phyloP scores from a whole-genome alignment of 371 early-diverging fungal genomes.

The Phascolomyces articulosus region DNA sequence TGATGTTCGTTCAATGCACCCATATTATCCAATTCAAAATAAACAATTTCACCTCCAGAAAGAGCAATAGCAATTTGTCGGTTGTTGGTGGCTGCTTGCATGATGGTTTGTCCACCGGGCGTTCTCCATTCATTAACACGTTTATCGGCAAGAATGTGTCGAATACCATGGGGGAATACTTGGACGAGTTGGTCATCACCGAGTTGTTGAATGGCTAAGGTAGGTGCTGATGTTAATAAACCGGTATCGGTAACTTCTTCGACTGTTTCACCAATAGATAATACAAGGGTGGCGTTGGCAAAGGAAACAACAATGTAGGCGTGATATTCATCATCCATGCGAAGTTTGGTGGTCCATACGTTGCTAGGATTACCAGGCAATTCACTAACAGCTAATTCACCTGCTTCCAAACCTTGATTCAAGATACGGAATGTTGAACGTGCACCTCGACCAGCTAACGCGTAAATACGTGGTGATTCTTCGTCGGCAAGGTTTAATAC shows the following conservation, averaged over 20 bases:
- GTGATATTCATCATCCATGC: slow-evolving; percentile 69
- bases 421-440: slow-evolving; percentile 85
- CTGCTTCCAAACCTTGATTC: slow-evolving; percentile 91
- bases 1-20: slow-evolving; percentile 90
- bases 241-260: slow-evolving; percentile 94
- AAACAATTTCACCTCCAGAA: slow-evolving; percentile 84
- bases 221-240: slow-evolving; percentile 79
- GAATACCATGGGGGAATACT: slow-evolving; percentile 84
- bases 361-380: slow-evolving; percentile 94
- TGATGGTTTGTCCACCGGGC: slow-evolving; percentile 74
- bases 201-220: slow-evolving; percentile 83
- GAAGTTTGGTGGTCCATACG: slow-evolving; percentile 91
- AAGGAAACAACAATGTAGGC: slow-evolving; percentile 94
- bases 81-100: slow-evolving; percentile 80
- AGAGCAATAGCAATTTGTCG: slow-evolving; percentile 87
- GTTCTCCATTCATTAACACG: slow-evolving; percentile 95
- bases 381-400: slow-evolving; percentile 90
- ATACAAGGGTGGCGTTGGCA: slow-evolving; percentile 89
- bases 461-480: slow-evolving; percentile 92
- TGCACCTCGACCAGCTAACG: slow-evolving; percentile 85
- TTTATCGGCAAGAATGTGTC: slow-evolving; percentile 84
- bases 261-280: slow-evolving; percentile 93
- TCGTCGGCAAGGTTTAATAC: slow-evolving; percentile 89
- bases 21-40: slow-evolving; percentile 90
- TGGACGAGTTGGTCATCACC: slow-evolving; percentile 93